Evolutionary conservation across 352 stramenopile species (phyloP).

Genomic region (Phytophthora idaei): DNA sequence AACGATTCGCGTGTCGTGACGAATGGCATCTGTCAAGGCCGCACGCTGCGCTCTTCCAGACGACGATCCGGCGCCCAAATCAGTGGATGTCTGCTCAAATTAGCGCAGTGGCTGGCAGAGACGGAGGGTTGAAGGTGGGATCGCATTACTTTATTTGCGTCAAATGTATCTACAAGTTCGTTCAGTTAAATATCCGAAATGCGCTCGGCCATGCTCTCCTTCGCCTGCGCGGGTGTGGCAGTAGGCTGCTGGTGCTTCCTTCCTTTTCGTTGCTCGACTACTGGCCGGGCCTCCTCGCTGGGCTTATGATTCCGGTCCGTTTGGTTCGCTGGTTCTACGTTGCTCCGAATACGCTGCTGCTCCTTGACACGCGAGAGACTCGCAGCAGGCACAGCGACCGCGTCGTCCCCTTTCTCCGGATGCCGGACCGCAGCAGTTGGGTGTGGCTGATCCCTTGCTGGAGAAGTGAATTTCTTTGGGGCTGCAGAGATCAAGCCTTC

Average conservation of each 20-base stretch:
- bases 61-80: slow-evolving; percentile 1
- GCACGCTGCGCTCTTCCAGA: slow-evolving; percentile 13
- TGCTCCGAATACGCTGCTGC: slow-evolving; percentile 5
- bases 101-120: too few species aligned
- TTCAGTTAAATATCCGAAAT: slow-evolving; percentile 36
- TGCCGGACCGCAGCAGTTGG: slow-evolving; percentile 21
- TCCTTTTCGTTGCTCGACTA: not conserved
- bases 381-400: slow-evolving; percentile 7
- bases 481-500: not conserved
- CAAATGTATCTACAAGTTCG: slow-evolving; percentile 22
- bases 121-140: too few species aligned
- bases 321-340: not conserved
- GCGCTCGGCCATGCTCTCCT: slow-evolving; percentile 13
- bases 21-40: slow-evolving; percentile 18
- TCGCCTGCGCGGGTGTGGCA: not conserved
- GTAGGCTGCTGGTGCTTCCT: not conserved
- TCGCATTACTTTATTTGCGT: too few species aligned
- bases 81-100: not conserved
- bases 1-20: not conserved
- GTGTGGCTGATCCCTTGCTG: not conserved
- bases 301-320: not conserved
- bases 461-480: not conserved
- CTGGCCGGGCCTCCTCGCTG: not conserved
- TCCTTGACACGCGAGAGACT: slow-evolving; percentile 14
- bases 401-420: slow-evolving; percentile 13